Evolutionary conservation across 2,329 filamentous ascomycete genomes (phyloP), one percentile per base, ranked within the genome.

Genomic region (Colletotrichum eremochloae): DNA sequence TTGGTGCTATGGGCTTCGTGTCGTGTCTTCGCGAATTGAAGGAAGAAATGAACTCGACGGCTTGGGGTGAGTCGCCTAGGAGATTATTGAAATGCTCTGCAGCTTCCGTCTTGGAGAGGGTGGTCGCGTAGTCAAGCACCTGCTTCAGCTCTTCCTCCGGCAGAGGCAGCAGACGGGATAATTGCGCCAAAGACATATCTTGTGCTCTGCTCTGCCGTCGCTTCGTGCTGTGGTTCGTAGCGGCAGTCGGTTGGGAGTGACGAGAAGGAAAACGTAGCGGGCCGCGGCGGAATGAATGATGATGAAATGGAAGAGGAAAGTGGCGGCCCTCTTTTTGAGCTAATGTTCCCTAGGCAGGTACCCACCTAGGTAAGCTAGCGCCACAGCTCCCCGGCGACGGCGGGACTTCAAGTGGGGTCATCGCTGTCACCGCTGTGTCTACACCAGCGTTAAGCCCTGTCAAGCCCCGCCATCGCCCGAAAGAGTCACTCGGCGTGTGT

Each of bases 11-110:
- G 5, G 57, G 52, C 29, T 72, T 67, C 4, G 52, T 68, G 36
- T 85, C 85, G 75, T 86, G 82, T 63, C 90, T 83, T 24, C 85
- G 89, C 3, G 91, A 89, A 79, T 97, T 98, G 80, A 96, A 96
- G 24, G 91, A 92, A 0, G 94, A 90, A 75, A 95, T 91, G 79
- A 94, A 96, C 77, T 95, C 92, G 73, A 95, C 84, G 52, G 86
- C 88, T 76, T 93, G 91, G 1, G 95, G 90, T 8, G 93, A 95
- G 80, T 97, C 94, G 62, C 96, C 96, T 0, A 99, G 88, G 65
- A 99, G 86, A 78, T 96, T 94, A 80, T 91, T 93, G 73, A 99
- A 92, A 81, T 98, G 94, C 53, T 95, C 91, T 63, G 91, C 94
- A 18, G 94, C 93, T 75, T 92, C 93, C 63, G 90, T 84, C 78